Evolutionary conservation across 176 grass and related monocot genomes (phyloP).

Genomic region (Phoenix dactylifera): DNA sequence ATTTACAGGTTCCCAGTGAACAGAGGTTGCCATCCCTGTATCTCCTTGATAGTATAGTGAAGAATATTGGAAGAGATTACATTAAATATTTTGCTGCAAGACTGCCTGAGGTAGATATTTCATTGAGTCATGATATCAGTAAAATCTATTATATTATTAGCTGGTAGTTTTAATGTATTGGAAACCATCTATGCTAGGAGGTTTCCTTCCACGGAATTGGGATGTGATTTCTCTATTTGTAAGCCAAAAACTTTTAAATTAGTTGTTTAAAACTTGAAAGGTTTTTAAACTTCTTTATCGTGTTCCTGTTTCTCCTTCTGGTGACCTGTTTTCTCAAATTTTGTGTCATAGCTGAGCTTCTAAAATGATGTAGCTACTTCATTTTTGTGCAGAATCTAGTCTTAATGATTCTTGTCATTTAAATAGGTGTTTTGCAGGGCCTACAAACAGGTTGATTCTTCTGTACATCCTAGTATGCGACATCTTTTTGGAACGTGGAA

Average conservation of each 20-base stretch:
- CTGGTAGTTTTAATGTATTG: too few relatives aligned
- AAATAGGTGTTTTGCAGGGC: constrained; percentile 93
- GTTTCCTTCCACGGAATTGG: too few relatives aligned
- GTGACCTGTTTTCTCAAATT: too few relatives aligned
- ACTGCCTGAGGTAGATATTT: constrained; percentile 57
- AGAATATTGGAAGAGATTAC: constrained; percentile 98
- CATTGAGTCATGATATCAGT: neutral
- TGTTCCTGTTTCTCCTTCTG: too few relatives aligned
- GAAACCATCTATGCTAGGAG: too few relatives aligned
- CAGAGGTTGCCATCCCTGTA: constrained; percentile 95
- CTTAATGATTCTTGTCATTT: constrained; percentile 2
- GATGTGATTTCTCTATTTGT: too few relatives aligned
- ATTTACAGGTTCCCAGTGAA: constrained; percentile 71
- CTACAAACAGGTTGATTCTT: constrained; percentile 80
- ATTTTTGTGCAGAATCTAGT: too few relatives aligned
- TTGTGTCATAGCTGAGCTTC: neutral
- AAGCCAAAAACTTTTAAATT: neutral
- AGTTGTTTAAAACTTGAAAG: too few relatives aligned
- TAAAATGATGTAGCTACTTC: neutral
- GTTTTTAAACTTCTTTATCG: too few relatives aligned
- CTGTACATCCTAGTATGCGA: constrained; percentile 87
- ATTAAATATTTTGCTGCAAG: constrained; percentile 79
- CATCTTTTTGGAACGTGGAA: constrained; percentile 99
- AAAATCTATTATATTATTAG: neutral
- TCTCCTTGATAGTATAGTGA: constrained; percentile 96